Percentiles rank a stretch among this genome's conserved stretches.
Conservation (phyloP, 805 yeast species). For the Lachancea nothofagi region DNA sequence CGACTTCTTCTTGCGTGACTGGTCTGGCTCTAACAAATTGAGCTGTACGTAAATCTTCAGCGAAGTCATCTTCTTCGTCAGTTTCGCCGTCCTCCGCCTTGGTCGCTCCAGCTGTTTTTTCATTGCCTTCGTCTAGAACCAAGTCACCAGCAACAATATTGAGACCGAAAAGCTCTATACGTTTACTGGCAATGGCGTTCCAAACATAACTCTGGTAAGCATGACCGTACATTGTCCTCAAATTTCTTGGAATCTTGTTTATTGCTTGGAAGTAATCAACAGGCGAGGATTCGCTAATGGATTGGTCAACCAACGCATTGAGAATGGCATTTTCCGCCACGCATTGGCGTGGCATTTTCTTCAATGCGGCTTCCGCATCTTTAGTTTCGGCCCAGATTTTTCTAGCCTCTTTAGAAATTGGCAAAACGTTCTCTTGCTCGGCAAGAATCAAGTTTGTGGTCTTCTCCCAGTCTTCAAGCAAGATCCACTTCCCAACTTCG, state of each 20-base stretch:
- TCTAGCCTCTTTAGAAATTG: constrained; percentile 81
- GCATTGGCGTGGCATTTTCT: constrained; percentile 80
- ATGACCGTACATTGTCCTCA: constrained; percentile 92
- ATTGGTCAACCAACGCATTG: constrained; percentile 49
- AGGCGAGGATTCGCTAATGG: constrained; percentile 34
- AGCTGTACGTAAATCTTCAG: constrained; percentile 63
- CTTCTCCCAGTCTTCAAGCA: constrained; percentile 69
- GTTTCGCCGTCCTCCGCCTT: constrained; percentile 34
- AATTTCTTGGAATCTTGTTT: constrained; percentile 84
- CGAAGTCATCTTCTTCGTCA: constrained; percentile 48
- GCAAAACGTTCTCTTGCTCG: constrained; percentile 79
- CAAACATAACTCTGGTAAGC: constrained; percentile 96
- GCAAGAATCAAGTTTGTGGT: constrained; percentile 76
- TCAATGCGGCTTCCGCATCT: constrained; percentile 60
- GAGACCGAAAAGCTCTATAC: constrained; percentile 67
- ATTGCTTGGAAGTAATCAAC: constrained; percentile 67
- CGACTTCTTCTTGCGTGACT: constrained; percentile 69
- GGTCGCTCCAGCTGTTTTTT: constrained; percentile 10
- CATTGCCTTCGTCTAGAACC: constrained; percentile 38
- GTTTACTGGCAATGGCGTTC: constrained; percentile 78
- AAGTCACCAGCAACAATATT: constrained; percentile 76
- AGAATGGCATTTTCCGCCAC: constrained; percentile 78
- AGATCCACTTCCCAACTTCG: constrained; percentile 65
- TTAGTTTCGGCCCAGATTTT: constrained; percentile 69
- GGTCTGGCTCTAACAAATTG: constrained; percentile 62